A percentile compares a stretch with the other conserved stretches of the same genome.
Conservation (phyloP, 2,329 filamentous ascomycete genomes). For the Nemania sp. region DNA sequence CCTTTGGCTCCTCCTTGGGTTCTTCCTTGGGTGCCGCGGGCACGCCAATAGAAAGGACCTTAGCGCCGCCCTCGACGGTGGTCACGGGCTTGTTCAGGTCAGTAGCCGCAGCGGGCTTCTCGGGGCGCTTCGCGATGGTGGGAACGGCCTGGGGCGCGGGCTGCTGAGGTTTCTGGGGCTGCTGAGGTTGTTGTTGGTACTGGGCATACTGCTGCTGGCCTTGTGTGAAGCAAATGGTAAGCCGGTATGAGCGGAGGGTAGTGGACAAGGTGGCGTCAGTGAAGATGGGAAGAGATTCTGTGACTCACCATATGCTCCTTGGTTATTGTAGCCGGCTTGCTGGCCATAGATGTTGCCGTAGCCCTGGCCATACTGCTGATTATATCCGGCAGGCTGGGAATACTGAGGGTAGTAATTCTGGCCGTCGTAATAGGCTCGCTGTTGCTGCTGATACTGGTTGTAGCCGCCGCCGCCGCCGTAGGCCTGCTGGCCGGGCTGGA, state of each 20-base stretch:
- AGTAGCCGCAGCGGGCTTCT: conserved; percentile 50
- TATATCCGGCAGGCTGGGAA: conserved; percentile 47
- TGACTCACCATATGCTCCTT: conserved; percentile 47
- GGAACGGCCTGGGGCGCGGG: conserved; percentile 47
- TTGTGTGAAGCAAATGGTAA: conserved; percentile 30
- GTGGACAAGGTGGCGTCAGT: no score
- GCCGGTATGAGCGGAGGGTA: neutral
- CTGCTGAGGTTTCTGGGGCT: conserved; percentile 54
- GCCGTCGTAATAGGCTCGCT: conserved; percentile 53
- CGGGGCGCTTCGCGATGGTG: conserved; percentile 67
- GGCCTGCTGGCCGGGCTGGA: conserved; percentile 73
- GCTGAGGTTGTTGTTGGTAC: conserved; percentile 56
- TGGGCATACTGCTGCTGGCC: conserved; percentile 58
- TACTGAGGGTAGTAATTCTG: conserved; percentile 62
- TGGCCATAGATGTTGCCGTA: conserved; percentile 58
- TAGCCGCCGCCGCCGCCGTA: conserved; percentile 64
- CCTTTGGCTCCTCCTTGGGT: conserved; percentile 48
- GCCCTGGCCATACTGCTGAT: conserved; percentile 57
- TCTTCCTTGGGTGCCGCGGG: conserved; percentile 60
- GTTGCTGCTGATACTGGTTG: conserved; percentile 58
- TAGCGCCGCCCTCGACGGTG: conserved; percentile 61
- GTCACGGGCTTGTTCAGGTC: conserved; percentile 55
- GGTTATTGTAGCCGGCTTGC: conserved; percentile 46
- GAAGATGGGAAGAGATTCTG: neutral
- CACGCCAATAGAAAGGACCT: conserved; percentile 74